Evolutionary conservation across 1,139 yeast genomes (phyloP), one percentile per base, ranked within the genome.

Genomic region (Taiozyma sp.): DNA sequence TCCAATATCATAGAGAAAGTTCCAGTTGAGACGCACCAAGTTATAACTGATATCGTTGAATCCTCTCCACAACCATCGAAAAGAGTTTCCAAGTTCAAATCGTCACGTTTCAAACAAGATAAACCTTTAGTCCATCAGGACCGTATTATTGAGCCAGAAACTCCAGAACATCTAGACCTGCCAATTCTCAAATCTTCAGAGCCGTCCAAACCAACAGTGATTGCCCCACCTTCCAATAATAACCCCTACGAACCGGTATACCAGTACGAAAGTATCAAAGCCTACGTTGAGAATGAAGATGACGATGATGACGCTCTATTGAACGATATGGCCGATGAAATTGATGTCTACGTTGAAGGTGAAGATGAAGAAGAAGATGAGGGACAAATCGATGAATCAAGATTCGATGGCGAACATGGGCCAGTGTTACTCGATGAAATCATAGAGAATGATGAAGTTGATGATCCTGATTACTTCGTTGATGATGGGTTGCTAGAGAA

Each of bases 381-480:
- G 9, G 53, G 51, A 2, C 58, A 54, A 3, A 59, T 57, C 11
- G 57, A 49, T n/a, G 50, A 62, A 47, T 62, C 58, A 9, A 57
- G 53, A 5, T 61, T 53, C 4, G 65, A 63, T 2, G 61, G 58
- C 3, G 64, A 64, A 19, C 61, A 59, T 11, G 66, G 64, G 46
- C 42, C 61, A 56, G 61, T 70, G 49, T 57, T 72, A 53, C 56
- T 60, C 4, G 75, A 68, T 35, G 57, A 57, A 3, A 60, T 63
- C 13, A 65, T 71, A 3, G 68, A 69, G 29, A 74, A 72, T 21
- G 75, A 73, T 14, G 76, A 72, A 3, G 74, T 73, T 26, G 72
- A 71, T 24, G 73, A 67, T 0, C 72, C 72, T 6, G 65, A 75
- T 30, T 59, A 76, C 61, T 57, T 61, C 44, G 55, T 61, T 3